These are phyloP conservation scores for Pythium vanterpoolii DNA, from an alignment of 352 stramenopile genomes.

Conservation along the genomic window DNA sequence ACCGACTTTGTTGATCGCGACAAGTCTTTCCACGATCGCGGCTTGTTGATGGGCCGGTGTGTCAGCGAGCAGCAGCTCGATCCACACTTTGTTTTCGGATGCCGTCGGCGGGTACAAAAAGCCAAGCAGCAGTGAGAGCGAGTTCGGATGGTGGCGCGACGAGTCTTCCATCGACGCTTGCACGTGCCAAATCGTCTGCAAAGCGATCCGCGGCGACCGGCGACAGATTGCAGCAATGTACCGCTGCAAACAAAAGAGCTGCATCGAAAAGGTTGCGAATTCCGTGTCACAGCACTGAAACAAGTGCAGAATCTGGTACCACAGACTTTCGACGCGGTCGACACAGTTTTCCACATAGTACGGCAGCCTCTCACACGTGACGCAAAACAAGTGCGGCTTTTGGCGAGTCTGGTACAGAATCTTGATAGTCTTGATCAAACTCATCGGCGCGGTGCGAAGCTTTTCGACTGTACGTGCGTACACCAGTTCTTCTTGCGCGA, in stretches of 20 bases:
- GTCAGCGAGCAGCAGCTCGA: conserved; percentile 54
- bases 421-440: conserved; percentile 74
- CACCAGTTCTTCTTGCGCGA: conserved; percentile 23
- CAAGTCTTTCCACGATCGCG: conserved; percentile 43
- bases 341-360: conserved; percentile 74
- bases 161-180: conserved; percentile 61
- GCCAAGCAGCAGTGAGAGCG: conserved; percentile 52
- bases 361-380: conserved; percentile 59
- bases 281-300: conserved; percentile 72
- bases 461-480: conserved; percentile 48
- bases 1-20: conserved; percentile 30
- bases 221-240: conserved; percentile 72
- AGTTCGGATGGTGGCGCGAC: conserved; percentile 53
- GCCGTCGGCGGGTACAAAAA: conserved; percentile 49
- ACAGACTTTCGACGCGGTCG: conserved; percentile 71
- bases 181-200: conserved; percentile 81
- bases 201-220: conserved; percentile 60
- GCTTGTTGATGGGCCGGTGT: conserved; percentile 52
- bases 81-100: conserved; percentile 41
- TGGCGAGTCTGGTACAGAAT: conserved; percentile 75
- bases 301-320: conserved; percentile 77
- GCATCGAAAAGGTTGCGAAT: conserved; percentile 34
- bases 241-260: conserved; percentile 65
- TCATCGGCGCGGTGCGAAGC: conserved; percentile 55
- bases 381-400: conserved; percentile 64